A percentile compares a stretch with the other conserved stretches of the same genome.
These are phyloP conservation scores for Lasiosphaeris hirsuta DNA, from an alignment of 495 filamentous ascomycete species.

Conservation along the genomic window DNA sequence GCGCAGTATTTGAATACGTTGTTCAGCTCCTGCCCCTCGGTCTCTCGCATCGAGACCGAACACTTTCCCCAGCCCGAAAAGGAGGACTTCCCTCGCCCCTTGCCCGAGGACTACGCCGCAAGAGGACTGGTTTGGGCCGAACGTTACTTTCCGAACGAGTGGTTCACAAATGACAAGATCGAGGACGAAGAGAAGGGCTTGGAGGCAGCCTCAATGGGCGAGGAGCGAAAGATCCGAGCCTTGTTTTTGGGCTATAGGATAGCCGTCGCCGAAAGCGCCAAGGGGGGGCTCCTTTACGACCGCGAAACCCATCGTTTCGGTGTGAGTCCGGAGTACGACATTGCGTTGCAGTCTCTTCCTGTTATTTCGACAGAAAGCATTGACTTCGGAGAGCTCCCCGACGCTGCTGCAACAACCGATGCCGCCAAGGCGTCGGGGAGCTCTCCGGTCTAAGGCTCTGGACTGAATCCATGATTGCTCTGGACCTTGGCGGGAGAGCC, in stretches of 20 bases:
- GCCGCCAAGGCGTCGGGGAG: background rate
- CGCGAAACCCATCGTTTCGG: constrained; percentile 29
- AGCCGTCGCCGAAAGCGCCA: constrained; percentile 32
- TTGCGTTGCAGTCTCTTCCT: constrained; percentile 19
- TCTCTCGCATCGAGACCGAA: constrained; percentile 46
- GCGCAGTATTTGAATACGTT: constrained; percentile 66
- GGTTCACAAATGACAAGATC: constrained; percentile 64
- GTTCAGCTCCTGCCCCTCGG: constrained; percentile 37
- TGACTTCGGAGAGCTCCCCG: constrained; percentile 28
- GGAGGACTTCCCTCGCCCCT: constrained; percentile 47
- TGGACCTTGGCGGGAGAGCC: too few relatives aligned
- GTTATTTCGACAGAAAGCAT: constrained; percentile 10
- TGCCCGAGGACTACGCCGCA: constrained; percentile 82
- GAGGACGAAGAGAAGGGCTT: constrained; percentile 76
- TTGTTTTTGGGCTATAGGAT: constrained; percentile 66
- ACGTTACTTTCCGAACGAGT: constrained; percentile 63
- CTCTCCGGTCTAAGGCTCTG: too few relatives aligned
- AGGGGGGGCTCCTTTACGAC: constrained; percentile 40
- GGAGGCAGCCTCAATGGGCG: constrained; percentile 62
- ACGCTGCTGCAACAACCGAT: constrained; percentile 15
- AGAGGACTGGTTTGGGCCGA: constrained; percentile 72
- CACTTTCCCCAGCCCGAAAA: constrained; percentile 54
- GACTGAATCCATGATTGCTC: too few relatives aligned
- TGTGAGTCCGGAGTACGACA: constrained; percentile 26
- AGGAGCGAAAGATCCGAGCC: constrained; percentile 67